Conservation (phyloP, 371 early-diverging fungal genomes). For the Quaeritorhiza haematococci region DNA sequence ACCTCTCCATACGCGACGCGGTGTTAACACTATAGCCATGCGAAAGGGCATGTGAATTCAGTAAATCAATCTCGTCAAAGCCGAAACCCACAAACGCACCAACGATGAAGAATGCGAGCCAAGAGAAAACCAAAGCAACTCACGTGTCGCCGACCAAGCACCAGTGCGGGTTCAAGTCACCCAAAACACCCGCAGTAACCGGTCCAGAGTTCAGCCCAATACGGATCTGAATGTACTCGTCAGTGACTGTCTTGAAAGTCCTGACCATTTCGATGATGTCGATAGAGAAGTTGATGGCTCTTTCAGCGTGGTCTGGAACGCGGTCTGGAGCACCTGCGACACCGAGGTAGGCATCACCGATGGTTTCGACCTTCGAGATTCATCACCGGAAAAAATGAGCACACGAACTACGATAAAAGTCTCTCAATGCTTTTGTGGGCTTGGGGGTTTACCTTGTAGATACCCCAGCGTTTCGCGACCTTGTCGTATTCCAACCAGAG, state of each 20-base stretch:
- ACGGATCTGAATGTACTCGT: slow-evolving; percentile 28
- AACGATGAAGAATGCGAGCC: no score
- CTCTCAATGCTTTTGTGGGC: background rate
- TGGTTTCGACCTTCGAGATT: slow-evolving; percentile 44
- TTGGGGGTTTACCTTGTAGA: no score
- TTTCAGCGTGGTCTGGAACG: slow-evolving; percentile 28
- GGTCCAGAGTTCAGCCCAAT: slow-evolving; percentile 40
- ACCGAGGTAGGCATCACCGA: slow-evolving; percentile 39
- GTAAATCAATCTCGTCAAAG: no score
- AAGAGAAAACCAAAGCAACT: no score
- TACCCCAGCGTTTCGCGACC: slow-evolving; percentile 33
- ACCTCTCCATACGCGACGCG: slow-evolving; percentile 26
- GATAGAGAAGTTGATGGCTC: slow-evolving; percentile 29
- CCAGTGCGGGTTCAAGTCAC: slow-evolving; percentile 38
- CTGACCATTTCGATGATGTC: slow-evolving; percentile 32
- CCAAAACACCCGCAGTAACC: slow-evolving; percentile 39
- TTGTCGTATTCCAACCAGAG: slow-evolving; percentile 37
- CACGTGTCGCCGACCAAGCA: slow-evolving; percentile 44
- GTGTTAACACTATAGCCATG: no score
- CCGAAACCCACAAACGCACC: no score
- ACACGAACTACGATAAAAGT: no score
- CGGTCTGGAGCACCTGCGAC: slow-evolving; percentile 31
- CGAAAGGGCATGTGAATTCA: no score
- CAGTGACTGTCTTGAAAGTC: slow-evolving; percentile 24
- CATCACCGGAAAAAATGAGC: background rate